Conservation (phyloP, 2,329 filamentous ascomycete genomes). For the Exophiala mesophila region DNA sequence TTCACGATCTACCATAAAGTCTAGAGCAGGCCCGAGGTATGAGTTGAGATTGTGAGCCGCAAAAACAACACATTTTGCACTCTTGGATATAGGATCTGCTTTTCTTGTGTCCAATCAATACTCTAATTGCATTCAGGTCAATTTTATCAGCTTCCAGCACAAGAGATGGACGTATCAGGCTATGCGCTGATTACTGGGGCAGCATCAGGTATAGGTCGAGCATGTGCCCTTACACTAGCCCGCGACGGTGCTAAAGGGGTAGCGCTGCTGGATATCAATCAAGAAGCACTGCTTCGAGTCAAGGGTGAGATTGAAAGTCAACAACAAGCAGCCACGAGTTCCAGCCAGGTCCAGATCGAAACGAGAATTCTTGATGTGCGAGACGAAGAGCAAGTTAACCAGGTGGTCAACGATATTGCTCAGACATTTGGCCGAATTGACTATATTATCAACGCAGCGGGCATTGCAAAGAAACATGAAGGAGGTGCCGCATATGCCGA, state of each 20-base stretch:
- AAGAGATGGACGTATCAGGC: conserved; percentile 18
- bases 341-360: conserved; percentile 1
- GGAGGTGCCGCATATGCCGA: conserved; percentile 25
- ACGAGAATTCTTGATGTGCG: conserved; percentile 40
- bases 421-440: conserved; percentile 46
- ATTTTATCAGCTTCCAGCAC: no score
- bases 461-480: conserved; percentile 26
- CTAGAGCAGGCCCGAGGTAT: no score
- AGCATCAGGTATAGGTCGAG: conserved; percentile 15
- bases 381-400: conserved; percentile 47
- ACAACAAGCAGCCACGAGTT: neutral
- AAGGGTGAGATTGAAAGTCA: conserved; percentile 2
- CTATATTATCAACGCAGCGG: conserved; percentile 28
- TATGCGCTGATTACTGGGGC: conserved; percentile 16
- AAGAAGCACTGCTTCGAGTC: conserved; percentile 3
- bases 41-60: no score
- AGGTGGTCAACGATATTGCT: conserved; percentile 52
- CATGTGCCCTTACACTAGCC: conserved; percentile 11
- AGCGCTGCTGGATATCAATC: conserved; percentile 12
- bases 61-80: no score
- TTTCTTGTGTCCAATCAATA: no score
- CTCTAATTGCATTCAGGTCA: no score
- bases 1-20: no score
- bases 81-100: no score
- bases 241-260: conserved; percentile 13